Evolutionary conservation across 192 early-diverging fungal species (phyloP), one percentile per base, ranked within the genome.

Genomic region (Mycoemilia scoparia): DNA sequence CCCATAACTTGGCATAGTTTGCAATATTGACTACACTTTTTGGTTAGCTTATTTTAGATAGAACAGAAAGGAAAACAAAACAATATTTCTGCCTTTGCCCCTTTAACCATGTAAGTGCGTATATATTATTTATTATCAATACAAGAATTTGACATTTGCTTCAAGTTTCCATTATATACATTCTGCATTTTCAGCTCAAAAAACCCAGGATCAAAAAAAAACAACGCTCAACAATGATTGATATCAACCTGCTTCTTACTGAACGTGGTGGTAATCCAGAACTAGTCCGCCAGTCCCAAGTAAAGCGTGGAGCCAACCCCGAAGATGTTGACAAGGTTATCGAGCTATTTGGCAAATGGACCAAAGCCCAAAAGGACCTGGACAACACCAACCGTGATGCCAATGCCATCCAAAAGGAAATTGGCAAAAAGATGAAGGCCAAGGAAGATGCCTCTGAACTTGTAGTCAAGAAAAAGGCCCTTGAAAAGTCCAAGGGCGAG

Each of bases 231-330:
- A 32, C 14, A 3, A 84, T 84, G 80, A 68, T 98, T 46, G 93
- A 98, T 52, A 81, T 98, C 49, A 90, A 80, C 40, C 61, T 95
- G 22, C 73, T 98, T 39, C 72, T 86, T 40, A 63, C 71, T 38
- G 82, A 82, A 26, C 84, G 85, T 55, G 93, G 91, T 43, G 88
- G 88, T 41, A 84, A 96, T 44, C 87, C 87, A 16, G 87, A 92
- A 26, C 51, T 79, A 29, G 78, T 98, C 29, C 71, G 76, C 42
- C 82, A 93, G 57, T 98, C 93, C 21, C 89, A 98, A 64, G 70
- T 84, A 13, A 71, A 73, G 48, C 76, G 93, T 26, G 85, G 85
- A 22, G 85, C 69, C 40, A 52, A 70, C 22, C 79, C 81, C 19
- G 77, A 87, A 51, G 36, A 79, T 12, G 84, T 98, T 17, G 93